Percentiles rank a stretch among this genome's conserved stretches.
These are phyloP conservation scores for Carex kokanica DNA, from an alignment of 176 grass and related monocot genomes.

Conservation along the genomic window DNA sequence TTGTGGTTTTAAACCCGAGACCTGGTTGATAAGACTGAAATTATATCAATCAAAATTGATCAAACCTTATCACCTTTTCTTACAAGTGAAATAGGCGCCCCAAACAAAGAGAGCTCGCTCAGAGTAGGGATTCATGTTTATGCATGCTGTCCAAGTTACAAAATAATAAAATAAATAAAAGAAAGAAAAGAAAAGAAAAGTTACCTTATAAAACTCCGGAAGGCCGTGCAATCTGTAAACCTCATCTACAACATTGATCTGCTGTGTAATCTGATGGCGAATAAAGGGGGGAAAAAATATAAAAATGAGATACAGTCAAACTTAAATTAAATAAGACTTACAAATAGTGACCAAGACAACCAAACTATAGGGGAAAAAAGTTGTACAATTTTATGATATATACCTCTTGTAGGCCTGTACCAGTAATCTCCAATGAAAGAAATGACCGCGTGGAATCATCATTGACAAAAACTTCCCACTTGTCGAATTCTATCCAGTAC, in stretches of 20 bases:
- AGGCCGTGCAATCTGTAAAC: slow-evolving; percentile 93
- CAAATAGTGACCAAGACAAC: neutral
- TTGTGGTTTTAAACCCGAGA: slow-evolving; percentile 6
- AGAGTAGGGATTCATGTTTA: neutral
- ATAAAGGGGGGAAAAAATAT: no score
- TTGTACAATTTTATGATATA: neutral
- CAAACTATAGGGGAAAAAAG: neutral
- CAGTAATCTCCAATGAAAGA: slow-evolving; percentile 77
- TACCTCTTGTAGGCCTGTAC: slow-evolving; percentile 67
- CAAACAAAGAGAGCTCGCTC: neutral
- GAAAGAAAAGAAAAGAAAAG: neutral
- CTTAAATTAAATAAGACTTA: neutral
- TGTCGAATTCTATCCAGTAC: slow-evolving; percentile 73
- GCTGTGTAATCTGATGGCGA: slow-evolving; percentile 62
- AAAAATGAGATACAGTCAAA: neutral
- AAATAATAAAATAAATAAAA: neutral
- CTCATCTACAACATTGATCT: slow-evolving; percentile 74
- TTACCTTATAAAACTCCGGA: slow-evolving; percentile 92
- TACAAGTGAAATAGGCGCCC: neutral
- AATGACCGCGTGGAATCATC: slow-evolving; percentile 84
- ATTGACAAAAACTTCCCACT: slow-evolving; percentile 90
- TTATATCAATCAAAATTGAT: neutral
- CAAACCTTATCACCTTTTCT: neutral
- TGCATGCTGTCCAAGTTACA: neutral
- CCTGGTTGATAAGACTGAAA: neutral